phyloP scores from a whole-genome alignment of 805 yeast species.

The Grigorovia yakushimaensis region DNA sequence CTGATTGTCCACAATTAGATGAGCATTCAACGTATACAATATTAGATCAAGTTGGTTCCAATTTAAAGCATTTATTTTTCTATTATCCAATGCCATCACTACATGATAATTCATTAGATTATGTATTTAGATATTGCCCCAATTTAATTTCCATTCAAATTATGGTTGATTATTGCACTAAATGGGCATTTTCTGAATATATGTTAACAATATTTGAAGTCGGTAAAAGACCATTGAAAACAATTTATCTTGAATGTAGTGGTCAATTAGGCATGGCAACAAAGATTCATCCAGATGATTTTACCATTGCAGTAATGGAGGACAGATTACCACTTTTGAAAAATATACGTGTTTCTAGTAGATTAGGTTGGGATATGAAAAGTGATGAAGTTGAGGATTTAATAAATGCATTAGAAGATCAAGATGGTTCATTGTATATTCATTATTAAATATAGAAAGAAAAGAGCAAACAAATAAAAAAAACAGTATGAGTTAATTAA shows the following conservation, averaged over 20 bases:
- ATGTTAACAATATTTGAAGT: slow-evolving; percentile 22
- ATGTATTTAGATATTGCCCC: slow-evolving; percentile 68
- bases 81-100: slow-evolving; percentile 86
- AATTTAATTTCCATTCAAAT: slow-evolving; percentile 51
- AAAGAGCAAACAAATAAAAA: background rate
- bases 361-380: slow-evolving; percentile 76
- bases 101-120: slow-evolving; percentile 59
- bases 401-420: slow-evolving; percentile 59
- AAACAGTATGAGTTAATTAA: no score
- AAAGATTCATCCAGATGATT: slow-evolving; percentile 79
- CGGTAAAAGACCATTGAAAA: slow-evolving; percentile 34
- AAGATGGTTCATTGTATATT: slow-evolving; percentile 66
- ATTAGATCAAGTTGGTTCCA: slow-evolving; percentile 54
- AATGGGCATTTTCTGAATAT: slow-evolving; percentile 41
- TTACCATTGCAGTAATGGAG: slow-evolving; percentile 76
- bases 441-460: slow-evolving; percentile 27
- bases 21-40: slow-evolving; percentile 56
- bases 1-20: slow-evolving; percentile 76
- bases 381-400: slow-evolving; percentile 54
- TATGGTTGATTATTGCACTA: slow-evolving; percentile 66
- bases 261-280: slow-evolving; percentile 79
- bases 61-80: slow-evolving; percentile 52
- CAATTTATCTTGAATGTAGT: slow-evolving; percentile 67
- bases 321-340: slow-evolving; percentile 60
- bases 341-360: slow-evolving; percentile 57